Percentiles rank a stretch among this genome's conserved stretches.
Conservation (phyloP, 352 stramenopile species). For the Phytophthora multivora region DNA sequence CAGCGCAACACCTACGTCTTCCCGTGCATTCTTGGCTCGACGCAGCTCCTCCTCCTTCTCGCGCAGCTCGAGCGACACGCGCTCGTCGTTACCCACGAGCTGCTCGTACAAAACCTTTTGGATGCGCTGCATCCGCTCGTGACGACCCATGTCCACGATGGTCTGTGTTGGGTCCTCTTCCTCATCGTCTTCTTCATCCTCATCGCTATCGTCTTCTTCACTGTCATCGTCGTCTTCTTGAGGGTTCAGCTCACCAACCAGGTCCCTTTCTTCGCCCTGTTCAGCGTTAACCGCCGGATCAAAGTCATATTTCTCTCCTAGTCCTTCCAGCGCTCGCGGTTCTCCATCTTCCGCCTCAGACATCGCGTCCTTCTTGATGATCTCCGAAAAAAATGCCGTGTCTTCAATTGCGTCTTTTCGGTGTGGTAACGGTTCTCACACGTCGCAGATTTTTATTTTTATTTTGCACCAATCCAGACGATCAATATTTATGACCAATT, state of each 20-base stretch:
- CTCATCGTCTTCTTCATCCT: conserved; percentile 62
- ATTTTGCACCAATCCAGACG: conserved; percentile 14
- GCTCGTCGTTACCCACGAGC: conserved; percentile 75
- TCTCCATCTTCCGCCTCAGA: conserved; percentile 6
- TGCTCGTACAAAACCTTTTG: conserved; percentile 87
- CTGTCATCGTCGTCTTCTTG: conserved; percentile 37
- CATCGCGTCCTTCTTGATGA: conserved; percentile 8
- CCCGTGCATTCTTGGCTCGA: conserved; percentile 70
- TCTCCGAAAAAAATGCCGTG: background rate
- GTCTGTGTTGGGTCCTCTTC: conserved; percentile 72
- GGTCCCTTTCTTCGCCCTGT: conserved; percentile 7
- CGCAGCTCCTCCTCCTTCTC: conserved; percentile 81
- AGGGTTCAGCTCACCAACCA: background rate
- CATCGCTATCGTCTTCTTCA: conserved; percentile 47
- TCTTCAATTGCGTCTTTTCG: conserved; percentile 27
- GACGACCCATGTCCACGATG: conserved; percentile 82
- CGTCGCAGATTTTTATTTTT: conserved; percentile 20
- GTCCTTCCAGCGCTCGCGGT: background rate
- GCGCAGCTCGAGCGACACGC: conserved; percentile 70
- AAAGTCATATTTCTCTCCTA: background rate
- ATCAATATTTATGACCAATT: conserved; percentile 4
- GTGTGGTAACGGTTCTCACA: conserved; percentile 33
- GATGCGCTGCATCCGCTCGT: conserved; percentile 84
- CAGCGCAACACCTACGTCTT: conserved; percentile 92
- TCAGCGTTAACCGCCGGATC: conserved; percentile 11